Percentiles rank a stretch among this genome's conserved stretches.
Evolutionary conservation across 2,329 filamentous ascomycete species (phyloP).

Genomic region (Tolypocladium tundrense): DNA sequence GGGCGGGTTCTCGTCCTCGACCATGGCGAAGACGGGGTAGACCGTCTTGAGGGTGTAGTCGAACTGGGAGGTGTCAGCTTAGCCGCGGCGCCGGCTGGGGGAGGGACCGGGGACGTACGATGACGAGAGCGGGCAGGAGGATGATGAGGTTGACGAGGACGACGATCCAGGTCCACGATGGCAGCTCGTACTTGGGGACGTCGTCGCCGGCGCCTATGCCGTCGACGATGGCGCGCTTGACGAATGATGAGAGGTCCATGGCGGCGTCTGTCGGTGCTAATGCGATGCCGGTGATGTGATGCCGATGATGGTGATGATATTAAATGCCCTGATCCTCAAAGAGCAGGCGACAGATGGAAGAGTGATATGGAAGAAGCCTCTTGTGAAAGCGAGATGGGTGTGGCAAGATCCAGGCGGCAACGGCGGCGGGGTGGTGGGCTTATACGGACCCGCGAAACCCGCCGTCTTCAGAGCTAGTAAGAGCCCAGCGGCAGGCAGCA

Average conservation of each 20-base stretch:
- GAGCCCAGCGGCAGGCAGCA: not conserved
- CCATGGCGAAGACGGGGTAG: slow-evolving; percentile 44
- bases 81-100: not conserved
- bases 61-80: slow-evolving; percentile 20
- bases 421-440: not conserved
- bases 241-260: slow-evolving; percentile 5
- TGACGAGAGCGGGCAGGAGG: slow-evolving; percentile 32
- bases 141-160: slow-evolving; percentile 29
- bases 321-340: not conserved
- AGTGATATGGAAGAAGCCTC: not conserved
- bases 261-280: not conserved
- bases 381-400: not conserved
- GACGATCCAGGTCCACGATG: slow-evolving; percentile 29
- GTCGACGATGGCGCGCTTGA: slow-evolving; percentile 23
- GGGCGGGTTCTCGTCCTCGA: slow-evolving; percentile 47
- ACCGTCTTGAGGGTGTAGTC: slow-evolving; percentile 40
- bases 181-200: slow-evolving; percentile 18
- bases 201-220: slow-evolving; percentile 7
- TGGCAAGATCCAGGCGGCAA: not conserved
- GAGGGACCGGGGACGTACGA: slow-evolving; percentile 23
- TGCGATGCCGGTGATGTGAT: not conserved
- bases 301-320: not conserved
- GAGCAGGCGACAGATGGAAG: not conserved
- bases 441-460: too few species aligned
- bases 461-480: too few species aligned